A percentile compares a stretch with the other conserved stretches of the same genome.
These are phyloP conservation scores for Panaeolus papilionaceus DNA, from an alignment of 768 basidiomycete species.

Conservation along the genomic window DNA sequence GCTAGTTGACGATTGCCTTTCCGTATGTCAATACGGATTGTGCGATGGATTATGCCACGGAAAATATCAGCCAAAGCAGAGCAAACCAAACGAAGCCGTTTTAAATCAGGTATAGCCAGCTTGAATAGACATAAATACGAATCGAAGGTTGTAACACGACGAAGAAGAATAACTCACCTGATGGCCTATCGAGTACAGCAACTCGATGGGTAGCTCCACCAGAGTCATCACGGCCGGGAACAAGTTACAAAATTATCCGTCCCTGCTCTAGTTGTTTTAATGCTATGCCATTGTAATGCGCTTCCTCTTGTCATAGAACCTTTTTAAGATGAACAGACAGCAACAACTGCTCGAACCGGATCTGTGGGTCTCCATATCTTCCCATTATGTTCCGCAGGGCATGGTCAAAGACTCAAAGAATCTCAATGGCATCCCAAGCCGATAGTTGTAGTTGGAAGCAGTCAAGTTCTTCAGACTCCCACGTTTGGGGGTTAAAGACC, in stretches of 20 bases:
- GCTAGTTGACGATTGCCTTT: background rate
- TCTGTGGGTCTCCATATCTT: background rate
- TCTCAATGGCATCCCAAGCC: too few species aligned
- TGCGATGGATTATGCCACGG: background rate
- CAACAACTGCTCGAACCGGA: background rate
- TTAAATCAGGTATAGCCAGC: background rate
- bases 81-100: constrained; percentile 4
- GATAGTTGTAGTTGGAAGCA: too few species aligned
- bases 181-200: background rate
- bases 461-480: too few species aligned
- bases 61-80: background rate
- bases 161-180: background rate
- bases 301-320: background rate
- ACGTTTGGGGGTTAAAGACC: too few species aligned
- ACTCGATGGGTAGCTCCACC: background rate
- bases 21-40: background rate
- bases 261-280: background rate
- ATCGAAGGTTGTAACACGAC: background rate
- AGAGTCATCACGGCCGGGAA: background rate
- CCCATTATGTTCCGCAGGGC: too few species aligned
- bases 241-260: background rate
- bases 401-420: too few species aligned
- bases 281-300: too few species aligned
- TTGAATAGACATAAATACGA: background rate
- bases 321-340: background rate